Base-by-base conservation (phyloP, 2,329 filamentous ascomycete species). In the Aspergillus pseudoterreus region DNA sequence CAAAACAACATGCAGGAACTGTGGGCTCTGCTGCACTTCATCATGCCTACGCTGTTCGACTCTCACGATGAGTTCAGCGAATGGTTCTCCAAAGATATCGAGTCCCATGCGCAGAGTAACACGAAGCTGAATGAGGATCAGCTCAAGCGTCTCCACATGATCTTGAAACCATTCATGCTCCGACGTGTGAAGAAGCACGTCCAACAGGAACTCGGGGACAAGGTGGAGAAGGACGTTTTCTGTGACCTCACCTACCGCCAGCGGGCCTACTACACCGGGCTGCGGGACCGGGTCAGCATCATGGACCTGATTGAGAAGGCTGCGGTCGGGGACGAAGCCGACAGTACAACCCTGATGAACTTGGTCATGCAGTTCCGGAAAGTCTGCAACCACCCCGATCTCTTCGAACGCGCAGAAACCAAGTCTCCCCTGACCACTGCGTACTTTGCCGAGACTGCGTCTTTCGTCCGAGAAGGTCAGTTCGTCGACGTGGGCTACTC, bases 1-100 rank as follows among this genome's bases (percentile, higher is more conserved):
- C 94, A 99, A 72, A 99, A 99, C 77, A 99, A 97, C 79, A 99
- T 99, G 94, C 94, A 97, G 73, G 92, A 99, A 73, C 75, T 99
- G 53, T 99, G 94, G 94, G 94, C 94, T 27, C 75, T 99, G 59
- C 80, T 99, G 17, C 94, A 99, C 80, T 99, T 99, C 76, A 97
- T 97, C 76, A 97, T 99, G 94, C 94, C 94, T n/a, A 96, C 90
- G 41, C 80, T 99, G 47, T 99, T 99, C 72, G 94, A 78, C 57
- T 78, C 75, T 11, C 76, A 78, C 45, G 76, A 78, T 52, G 75
- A 78, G 54, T 78, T 78, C 54, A 78, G 76, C 62, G 76, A 78
- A 53, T 78, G 76, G 76, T 78, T 78, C 61, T 78, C 76, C 36
- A 78, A 78, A 57, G 76, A 78, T 53, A 99, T 99, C 56, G 94